Evolutionary conservation across 2,329 filamentous ascomycete genomes (phyloP), one percentile per base, ranked within the genome.

Genomic region (Neonectria faginata): DNA sequence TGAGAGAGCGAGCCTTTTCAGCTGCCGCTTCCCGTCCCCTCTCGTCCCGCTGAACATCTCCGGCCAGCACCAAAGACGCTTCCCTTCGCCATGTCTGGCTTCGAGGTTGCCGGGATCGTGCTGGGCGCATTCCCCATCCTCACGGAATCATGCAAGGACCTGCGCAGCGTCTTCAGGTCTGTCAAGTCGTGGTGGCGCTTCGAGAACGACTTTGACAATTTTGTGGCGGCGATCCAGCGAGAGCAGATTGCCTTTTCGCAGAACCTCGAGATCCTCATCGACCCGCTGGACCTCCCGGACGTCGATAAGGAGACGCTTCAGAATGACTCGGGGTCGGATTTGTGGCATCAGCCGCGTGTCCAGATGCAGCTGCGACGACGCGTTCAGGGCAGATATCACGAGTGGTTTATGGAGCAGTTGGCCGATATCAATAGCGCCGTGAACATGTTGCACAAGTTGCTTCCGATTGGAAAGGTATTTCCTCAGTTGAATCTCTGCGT

Each of bases 91-190:
- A 62, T 62, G 60, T 62, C 60, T 5, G 54, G 60, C 2, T 57
- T 62, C 27, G 60, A 62, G 47, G 39, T 62, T 52, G 60, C 53
- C 18, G 60, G 60, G 2, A 47, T 62, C 8, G 60, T 62, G 2
- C 48, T 62, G 7, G 60, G 54, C 4, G 60, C 36, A 6, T 53
- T 62, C 14, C 60, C 54, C 1, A n/a, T 62, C 12, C 36, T 62
- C 3, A 22, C 22, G 2, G 47, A 52, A 8, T 25, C 54, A 2
- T 22, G 25, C 25, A 58, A 58, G 54, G 47, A 18, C 10, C 18
- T 52, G 18, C 36, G 20, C 27, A 18, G 18, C 14, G 22, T 8
- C 20, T 62, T 41, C 33, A 25, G n/a, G 10, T 47, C 51, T 12
- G 10, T 47, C 3, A 41, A 62, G 14, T 51, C 44, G 4, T 62